These are phyloP conservation scores for Canna indica DNA, from an alignment of 176 grass and related monocot genomes.

Conservation along the genomic window DNA sequence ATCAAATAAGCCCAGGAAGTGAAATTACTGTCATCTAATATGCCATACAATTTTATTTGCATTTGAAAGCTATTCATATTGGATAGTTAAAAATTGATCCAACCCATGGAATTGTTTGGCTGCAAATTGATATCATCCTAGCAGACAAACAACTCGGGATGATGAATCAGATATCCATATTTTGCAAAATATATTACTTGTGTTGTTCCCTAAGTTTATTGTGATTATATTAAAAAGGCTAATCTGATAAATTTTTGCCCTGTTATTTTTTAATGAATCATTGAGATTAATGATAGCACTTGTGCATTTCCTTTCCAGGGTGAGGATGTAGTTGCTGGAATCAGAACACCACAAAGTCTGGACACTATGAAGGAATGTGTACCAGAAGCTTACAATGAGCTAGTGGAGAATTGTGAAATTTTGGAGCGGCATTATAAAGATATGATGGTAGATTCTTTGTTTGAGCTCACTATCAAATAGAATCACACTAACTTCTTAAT, in stretches of 20 bases:
- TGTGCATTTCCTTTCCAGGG: conserved; percentile 32
- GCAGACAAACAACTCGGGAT: neutral
- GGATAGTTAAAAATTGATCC: no score
- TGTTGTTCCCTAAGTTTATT: neutral
- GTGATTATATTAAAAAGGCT: neutral
- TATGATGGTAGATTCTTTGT: conserved; percentile 59
- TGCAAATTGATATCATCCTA: neutral
- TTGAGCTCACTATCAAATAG: neutral
- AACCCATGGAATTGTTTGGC: no score
- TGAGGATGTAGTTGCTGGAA: conserved; percentile 96
- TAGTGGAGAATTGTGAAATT: conserved; percentile 88
- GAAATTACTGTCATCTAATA: neutral
- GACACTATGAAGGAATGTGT: conserved; percentile 66
- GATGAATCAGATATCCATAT: neutral
- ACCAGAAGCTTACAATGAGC: conserved; percentile 69
- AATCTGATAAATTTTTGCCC: neutral
- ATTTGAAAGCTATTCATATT: no score
- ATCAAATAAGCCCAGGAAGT: no score
- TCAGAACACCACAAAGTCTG: conserved; percentile 82
- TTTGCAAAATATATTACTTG: neutral
- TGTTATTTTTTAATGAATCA: no score
- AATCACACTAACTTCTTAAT: neutral
- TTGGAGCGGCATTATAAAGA: conserved; percentile 93
- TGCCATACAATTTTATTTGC: neutral
- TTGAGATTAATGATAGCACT: neutral